These are phyloP conservation scores for Nitzschia inconspicua DNA, from an alignment of 108 stramenopile genomes.

Conservation along the genomic window DNA sequence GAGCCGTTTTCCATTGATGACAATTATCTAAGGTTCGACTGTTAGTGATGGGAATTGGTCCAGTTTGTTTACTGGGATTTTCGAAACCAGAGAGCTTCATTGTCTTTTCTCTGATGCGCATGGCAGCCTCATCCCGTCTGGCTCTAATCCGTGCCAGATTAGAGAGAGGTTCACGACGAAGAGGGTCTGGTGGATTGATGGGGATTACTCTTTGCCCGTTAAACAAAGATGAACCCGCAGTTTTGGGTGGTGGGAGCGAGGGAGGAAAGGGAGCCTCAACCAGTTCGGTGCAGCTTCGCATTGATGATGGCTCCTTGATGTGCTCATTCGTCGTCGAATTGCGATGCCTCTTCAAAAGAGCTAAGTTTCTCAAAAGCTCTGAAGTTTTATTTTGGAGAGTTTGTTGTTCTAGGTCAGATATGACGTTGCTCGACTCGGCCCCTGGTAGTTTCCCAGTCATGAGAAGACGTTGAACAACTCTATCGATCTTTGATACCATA, in stretches of 20 bases:
- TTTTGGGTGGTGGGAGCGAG: neutral
- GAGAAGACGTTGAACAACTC: conserved; percentile 15
- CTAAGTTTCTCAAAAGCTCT: conserved; percentile 22
- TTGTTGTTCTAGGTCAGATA: neutral
- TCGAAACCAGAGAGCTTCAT: neutral
- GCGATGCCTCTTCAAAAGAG: conserved; percentile 11
- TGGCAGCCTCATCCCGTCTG: conserved; percentile 13
- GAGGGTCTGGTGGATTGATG: neutral
- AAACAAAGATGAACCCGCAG: too few species aligned
- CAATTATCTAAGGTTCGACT: too few species aligned
- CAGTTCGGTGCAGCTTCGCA: too few species aligned
- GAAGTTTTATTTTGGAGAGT: conserved; percentile 4
- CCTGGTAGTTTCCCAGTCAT: conserved; percentile 7
- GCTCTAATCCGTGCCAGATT: conserved; percentile 9
- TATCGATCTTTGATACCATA: conserved; percentile 21
- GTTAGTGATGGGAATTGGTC: too few species aligned
- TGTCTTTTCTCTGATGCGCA: conserved; percentile 2
- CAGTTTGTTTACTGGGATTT: neutral
- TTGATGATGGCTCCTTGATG: neutral
- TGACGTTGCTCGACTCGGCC: neutral
- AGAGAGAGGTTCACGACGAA: neutral
- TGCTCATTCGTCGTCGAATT: neutral
- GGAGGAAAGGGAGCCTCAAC: neutral
- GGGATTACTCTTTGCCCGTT: too few species aligned
- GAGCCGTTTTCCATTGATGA: too few species aligned